Conservation (phyloP, 495 filamentous ascomycete genomes). For the Penicillium riverlandense region DNA sequence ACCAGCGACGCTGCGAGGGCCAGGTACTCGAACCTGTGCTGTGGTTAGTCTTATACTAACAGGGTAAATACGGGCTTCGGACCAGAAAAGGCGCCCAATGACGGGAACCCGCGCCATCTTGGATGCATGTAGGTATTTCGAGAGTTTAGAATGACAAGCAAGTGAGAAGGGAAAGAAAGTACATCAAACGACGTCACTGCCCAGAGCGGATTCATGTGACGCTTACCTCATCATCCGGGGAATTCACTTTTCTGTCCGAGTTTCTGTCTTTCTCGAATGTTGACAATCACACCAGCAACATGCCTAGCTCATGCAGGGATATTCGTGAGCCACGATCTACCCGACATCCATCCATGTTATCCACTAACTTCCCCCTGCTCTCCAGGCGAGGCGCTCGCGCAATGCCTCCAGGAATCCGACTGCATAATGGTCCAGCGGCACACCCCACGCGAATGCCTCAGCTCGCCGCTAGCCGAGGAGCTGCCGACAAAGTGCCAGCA, state of each 20-base stretch:
- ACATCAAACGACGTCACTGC: slow-evolving; percentile 20
- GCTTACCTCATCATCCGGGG: slow-evolving; percentile 31
- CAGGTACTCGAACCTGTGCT: slow-evolving; percentile 67
- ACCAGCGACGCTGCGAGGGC: slow-evolving; percentile 76
- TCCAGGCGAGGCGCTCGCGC: slow-evolving; percentile 78
- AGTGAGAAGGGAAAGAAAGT: slow-evolving; percentile 2
- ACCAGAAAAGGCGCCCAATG: slow-evolving; percentile 74
- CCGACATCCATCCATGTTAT: not conserved
- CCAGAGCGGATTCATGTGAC: slow-evolving; percentile 22
- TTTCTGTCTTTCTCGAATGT: slow-evolving; percentile 4
- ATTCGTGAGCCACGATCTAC: slow-evolving; percentile 57
- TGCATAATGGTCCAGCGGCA: slow-evolving; percentile 90
- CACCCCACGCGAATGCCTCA: slow-evolving; percentile 79
- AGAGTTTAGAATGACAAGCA: not conserved
- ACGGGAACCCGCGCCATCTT: slow-evolving; percentile 72
- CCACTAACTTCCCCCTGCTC: slow-evolving; percentile 8
- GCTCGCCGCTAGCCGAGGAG: slow-evolving; percentile 65
- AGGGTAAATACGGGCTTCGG: slow-evolving; percentile 16
- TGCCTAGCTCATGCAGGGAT: slow-evolving; percentile 96
- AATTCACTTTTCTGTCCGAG: slow-evolving; percentile 12
- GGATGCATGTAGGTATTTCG: slow-evolving; percentile 3
- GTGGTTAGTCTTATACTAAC: not conserved
- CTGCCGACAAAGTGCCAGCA: slow-evolving; percentile 88
- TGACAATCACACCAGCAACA: slow-evolving; percentile 30
- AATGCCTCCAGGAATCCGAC: slow-evolving; percentile 91